Base-by-base conservation (phyloP, 306 rosid genomes). In the Sophora flavescens region DNA sequence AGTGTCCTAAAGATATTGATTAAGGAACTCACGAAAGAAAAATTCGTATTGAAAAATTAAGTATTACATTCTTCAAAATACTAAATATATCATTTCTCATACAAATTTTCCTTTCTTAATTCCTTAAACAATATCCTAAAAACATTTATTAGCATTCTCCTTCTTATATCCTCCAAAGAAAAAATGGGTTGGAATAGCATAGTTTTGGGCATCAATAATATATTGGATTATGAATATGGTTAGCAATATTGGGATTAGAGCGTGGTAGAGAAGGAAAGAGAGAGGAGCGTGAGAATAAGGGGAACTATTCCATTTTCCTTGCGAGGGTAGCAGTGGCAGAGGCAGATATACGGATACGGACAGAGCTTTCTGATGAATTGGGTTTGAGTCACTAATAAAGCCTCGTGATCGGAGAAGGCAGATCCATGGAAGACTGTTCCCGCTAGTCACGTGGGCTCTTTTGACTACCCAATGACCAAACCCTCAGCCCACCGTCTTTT, bases 321-420 rank as follows among this genome's bases (percentile, higher is more conserved):
- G 93, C 50, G 96, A 92, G 81, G 93, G 89, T 81, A 88, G 75
- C 87, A 87, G 91, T 64, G 80, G 35, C 78, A 82, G 78, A 84
- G 77, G 82, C 84, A 87, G 83, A 79, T 87, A 87, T 74, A 86
- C 86, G 88, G 93, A 93, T 90, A 89, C 91, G 94, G 98, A 93
- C 93, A 90, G 94, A 84, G 92, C 86, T 81, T 87, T 88, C 14
- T 85, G 88, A 86, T 88, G 88, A 75, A 68, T 84, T 82, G 87
- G 86, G 78, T 84, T 82, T 82, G 87, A 70, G 79, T 63, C 86
- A 77, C 83, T 75, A 68, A 81, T 64, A 74, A 79, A 62, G 84
- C 98, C 98, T 91, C 98, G 98, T 93, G 98, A 93, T 93, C 98
- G 98, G 98, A 88, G 98, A 88, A 88, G 88, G 84, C 95, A 85